A percentile compares a stretch with the other conserved stretches of the same genome.
Conservation (phyloP, 768 basidiomycete species). For the Mycena belliarum region DNA sequence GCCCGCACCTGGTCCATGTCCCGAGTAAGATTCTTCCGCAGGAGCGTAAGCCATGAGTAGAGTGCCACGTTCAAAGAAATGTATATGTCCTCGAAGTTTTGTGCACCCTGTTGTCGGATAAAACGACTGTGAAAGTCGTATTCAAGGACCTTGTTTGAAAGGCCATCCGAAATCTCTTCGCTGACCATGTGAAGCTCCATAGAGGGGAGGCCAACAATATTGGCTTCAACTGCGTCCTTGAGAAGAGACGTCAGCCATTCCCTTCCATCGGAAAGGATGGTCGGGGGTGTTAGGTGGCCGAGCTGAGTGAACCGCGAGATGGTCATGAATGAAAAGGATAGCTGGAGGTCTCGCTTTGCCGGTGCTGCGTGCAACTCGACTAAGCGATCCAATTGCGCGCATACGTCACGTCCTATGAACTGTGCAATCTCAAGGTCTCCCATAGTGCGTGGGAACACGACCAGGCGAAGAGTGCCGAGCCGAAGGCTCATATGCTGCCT, state of each 20-base stretch:
- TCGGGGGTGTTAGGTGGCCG: constrained; percentile 46
- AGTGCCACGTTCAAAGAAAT: constrained; percentile 83
- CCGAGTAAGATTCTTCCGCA: constrained; percentile 72
- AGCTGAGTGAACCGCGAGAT: constrained; percentile 74
- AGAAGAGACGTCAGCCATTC: constrained; percentile 65
- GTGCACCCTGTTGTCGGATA: constrained; percentile 49
- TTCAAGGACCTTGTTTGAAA: constrained; percentile 39
- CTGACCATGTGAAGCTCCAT: constrained; percentile 84
- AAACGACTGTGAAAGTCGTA: constrained; percentile 80
- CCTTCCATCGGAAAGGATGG: constrained; percentile 38
- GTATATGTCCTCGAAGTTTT: constrained; percentile 74
- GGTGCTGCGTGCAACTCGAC: constrained; percentile 51
- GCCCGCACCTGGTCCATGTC: constrained; percentile 78
- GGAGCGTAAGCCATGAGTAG: constrained; percentile 78
- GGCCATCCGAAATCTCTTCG: constrained; percentile 52
- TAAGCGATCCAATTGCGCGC: constrained; percentile 68
- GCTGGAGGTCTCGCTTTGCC: constrained; percentile 61
- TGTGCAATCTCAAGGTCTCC: constrained; percentile 76
- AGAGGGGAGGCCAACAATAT: constrained; percentile 76
- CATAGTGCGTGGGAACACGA: constrained; percentile 80
- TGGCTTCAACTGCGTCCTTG: constrained; percentile 65
- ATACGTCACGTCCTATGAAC: constrained; percentile 66
- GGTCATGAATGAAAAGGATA: constrained; percentile 75
- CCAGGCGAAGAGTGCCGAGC: constrained; percentile 62
- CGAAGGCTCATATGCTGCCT: constrained; percentile 74